These are phyloP conservation scores for Micromonas pusilla DNA, from an alignment of 139 green algal genomes.

Conservation along the genomic window DNA sequence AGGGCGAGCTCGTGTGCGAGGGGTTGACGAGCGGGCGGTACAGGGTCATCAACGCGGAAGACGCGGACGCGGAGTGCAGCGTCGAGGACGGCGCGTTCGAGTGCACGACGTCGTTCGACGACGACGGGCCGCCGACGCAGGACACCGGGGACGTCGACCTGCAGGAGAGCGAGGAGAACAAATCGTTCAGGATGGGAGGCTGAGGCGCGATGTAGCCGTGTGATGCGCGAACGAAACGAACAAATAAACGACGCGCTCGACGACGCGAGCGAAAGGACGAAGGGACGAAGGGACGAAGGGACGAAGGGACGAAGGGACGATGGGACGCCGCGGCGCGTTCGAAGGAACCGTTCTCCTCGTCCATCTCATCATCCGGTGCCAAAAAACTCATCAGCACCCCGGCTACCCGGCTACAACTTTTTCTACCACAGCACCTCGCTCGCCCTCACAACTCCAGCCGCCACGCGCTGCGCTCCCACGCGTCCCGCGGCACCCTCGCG, in stretches of 20 bases:
- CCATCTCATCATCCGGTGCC: neutral
- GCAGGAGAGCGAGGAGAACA: neutral
- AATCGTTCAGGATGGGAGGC: neutral
- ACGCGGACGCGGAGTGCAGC: slow-evolving; percentile 4
- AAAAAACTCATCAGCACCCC: too few species aligned
- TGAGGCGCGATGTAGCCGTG: too few species aligned
- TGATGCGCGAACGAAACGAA: too few species aligned
- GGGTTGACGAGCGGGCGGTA: neutral
- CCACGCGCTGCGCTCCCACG: neutral
- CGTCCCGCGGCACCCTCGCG: neutral
- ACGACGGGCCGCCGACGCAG: neutral
- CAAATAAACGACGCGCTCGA: too few species aligned
- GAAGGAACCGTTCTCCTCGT: neutral
- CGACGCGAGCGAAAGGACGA: too few species aligned
- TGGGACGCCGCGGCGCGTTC: too few species aligned
- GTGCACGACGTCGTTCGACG: neutral
- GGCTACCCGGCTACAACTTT: too few species aligned
- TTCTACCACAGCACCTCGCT: too few species aligned
- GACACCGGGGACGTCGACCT: neutral
- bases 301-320: too few species aligned
- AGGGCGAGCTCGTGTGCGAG: slow-evolving; percentile 13
- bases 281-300: too few species aligned
- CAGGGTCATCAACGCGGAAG: neutral
- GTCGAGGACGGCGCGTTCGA: neutral
- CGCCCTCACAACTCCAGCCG: neutral